phyloP scores from a whole-genome alignment of 352 stramenopile species.

The Pythium rishiriense region DNA sequence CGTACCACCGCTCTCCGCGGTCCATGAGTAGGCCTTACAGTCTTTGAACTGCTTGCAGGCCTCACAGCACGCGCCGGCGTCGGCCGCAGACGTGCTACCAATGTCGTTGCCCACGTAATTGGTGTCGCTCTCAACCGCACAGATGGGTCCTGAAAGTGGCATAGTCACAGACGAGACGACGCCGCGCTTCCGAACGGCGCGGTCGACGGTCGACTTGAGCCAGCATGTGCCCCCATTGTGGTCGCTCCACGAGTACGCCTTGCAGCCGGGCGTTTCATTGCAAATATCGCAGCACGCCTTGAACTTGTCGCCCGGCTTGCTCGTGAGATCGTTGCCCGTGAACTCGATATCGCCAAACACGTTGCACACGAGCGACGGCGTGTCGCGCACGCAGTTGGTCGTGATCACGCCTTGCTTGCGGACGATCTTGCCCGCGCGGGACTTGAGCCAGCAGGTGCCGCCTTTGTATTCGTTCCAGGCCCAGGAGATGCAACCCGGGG shows the following conservation, averaged over 20 bases:
- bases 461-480: slow-evolving; percentile 23
- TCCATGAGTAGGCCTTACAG: slow-evolving; percentile 53
- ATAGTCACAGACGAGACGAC: slow-evolving; percentile 1
- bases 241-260: slow-evolving; percentile 39
- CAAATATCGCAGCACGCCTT: slow-evolving; percentile 10
- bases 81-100: neutral
- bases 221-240: slow-evolving; percentile 57
- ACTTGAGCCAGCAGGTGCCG: slow-evolving; percentile 33
- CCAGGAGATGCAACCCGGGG: slow-evolving; percentile 17
- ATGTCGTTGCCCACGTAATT: slow-evolving; percentile 10
- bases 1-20: slow-evolving; percentile 44
- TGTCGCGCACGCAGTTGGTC: slow-evolving; percentile 2
- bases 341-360: slow-evolving; percentile 11
- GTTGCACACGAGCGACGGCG: neutral
- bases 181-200: slow-evolving; percentile 1
- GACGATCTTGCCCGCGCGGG: slow-evolving; percentile 8
- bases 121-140: neutral
- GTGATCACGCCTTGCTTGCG: slow-evolving; percentile 11
- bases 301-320: neutral
- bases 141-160: neutral
- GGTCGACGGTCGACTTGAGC: slow-evolving; percentile 20
- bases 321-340: slow-evolving; percentile 12
- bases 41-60: slow-evolving; percentile 34
- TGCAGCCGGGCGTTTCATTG: slow-evolving; percentile 11
- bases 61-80: neutral